phyloP scores from a whole-genome alignment of 495 filamentous ascomycete species.

The Apiosordaria backusii region DNA sequence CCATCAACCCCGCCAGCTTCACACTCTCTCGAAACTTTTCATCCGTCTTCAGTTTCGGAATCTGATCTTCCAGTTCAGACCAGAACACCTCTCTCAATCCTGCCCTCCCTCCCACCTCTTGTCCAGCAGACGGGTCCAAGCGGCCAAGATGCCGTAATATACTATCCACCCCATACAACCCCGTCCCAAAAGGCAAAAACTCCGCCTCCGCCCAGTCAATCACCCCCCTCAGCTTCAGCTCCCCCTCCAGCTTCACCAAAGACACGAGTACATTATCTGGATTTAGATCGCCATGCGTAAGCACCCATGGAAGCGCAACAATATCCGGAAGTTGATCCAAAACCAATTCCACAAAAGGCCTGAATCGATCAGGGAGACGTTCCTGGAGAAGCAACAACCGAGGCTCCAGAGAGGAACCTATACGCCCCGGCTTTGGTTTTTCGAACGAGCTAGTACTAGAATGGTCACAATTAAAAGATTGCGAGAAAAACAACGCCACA shows the following conservation, averaged over 20 bases:
- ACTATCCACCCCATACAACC: conserved; percentile 55
- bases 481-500: too few relatives aligned
- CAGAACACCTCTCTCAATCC: conserved; percentile 47
- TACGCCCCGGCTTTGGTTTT: too few relatives aligned
- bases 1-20: conserved; percentile 44
- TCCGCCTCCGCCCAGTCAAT: conserved; percentile 63
- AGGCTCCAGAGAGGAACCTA: too few relatives aligned
- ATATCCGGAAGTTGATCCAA: too few relatives aligned
- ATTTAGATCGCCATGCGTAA: conserved; percentile 57
- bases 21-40: conserved; percentile 30
- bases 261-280: conserved; percentile 54
- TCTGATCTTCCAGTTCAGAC: conserved; percentile 34
- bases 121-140: neutral
- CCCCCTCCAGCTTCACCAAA: conserved; percentile 13
- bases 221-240: conserved; percentile 40
- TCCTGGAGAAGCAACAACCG: too few relatives aligned
- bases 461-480: too few relatives aligned
- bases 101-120: conserved; percentile 1
- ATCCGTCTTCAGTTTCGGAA: conserved; percentile 34
- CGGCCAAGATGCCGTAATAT: conserved; percentile 30
- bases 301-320: conserved; percentile 38
- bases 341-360: too few relatives aligned
- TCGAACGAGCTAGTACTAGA: too few relatives aligned
- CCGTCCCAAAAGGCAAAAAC: conserved; percentile 52
- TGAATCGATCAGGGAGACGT: too few relatives aligned